These are phyloP conservation scores for Pelargonium citronellum DNA, from an alignment of 441 rosid species.

Conservation along the genomic window DNA sequence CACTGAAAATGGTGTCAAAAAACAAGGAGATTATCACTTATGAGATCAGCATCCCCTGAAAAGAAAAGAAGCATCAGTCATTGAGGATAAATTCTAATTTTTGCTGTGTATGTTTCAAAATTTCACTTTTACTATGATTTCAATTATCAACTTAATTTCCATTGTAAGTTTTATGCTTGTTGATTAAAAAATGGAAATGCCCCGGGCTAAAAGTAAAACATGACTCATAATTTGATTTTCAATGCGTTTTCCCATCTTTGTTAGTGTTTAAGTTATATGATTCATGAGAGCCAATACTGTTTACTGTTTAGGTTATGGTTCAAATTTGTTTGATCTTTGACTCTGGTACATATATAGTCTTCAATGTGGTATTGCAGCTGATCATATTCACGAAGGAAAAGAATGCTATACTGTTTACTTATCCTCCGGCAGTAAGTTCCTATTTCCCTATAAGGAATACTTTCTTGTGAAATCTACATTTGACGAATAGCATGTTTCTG, in stretches of 20 bases:
- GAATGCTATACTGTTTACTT: constrained; percentile 81
- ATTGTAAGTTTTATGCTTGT: too few species aligned
- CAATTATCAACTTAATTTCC: too few species aligned
- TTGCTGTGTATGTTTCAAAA: too few species aligned
- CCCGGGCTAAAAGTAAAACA: too few species aligned
- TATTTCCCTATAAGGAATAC: not conserved
- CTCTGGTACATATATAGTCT: constrained; percentile 75
- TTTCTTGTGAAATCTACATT: constrained; percentile 4
- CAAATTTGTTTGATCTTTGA: constrained; percentile 38
- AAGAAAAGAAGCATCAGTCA: too few species aligned
- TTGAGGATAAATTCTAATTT: too few species aligned
- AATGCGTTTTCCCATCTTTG: not conserved
- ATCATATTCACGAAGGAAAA: constrained; percentile 76
- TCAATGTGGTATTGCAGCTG: constrained; percentile 81
- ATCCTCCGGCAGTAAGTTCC: constrained; percentile 68
- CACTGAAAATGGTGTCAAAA: too few species aligned
- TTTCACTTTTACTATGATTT: too few species aligned
- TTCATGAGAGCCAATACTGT: not conserved
- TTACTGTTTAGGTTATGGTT: not conserved
- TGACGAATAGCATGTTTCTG: not conserved
- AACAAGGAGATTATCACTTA: too few species aligned
- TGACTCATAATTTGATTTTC: not conserved
- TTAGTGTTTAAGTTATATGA: not conserved
- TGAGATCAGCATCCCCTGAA: too few species aligned
- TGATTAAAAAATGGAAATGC: too few species aligned